Evolutionary conservation across 2,329 filamentous ascomycete genomes (phyloP).

Genomic region (Cercospora citrullina): DNA sequence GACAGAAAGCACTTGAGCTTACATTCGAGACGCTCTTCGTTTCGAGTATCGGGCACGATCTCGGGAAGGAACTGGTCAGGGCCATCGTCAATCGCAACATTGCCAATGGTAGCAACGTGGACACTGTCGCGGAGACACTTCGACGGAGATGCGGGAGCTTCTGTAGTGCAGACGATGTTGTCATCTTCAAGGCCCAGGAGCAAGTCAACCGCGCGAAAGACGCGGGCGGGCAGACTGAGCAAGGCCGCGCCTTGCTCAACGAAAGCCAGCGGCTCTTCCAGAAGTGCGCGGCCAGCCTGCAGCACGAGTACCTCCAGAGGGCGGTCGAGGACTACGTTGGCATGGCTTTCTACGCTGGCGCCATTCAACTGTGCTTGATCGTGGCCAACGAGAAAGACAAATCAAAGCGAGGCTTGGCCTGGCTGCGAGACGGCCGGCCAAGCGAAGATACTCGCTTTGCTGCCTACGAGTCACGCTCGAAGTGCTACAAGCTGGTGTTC

Average conservation of each 20-base stretch:
- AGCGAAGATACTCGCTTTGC: constrained; percentile 66
- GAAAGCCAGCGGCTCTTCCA: constrained; percentile 88
- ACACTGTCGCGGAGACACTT: constrained; percentile 94
- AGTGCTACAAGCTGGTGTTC: constrained; percentile 86
- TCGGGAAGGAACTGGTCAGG: constrained; percentile 93
- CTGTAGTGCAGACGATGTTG: constrained; percentile 94
- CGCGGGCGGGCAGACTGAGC: constrained; percentile 70
- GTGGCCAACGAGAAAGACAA: constrained; percentile 85
- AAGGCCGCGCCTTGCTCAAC: constrained; percentile 75
- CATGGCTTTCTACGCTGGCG: constrained; percentile 85
- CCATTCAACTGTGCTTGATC: constrained; percentile 80
- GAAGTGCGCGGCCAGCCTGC: constrained; percentile 80
- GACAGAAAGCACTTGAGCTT: constrained; percentile 69
- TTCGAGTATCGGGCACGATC: constrained; percentile 73
- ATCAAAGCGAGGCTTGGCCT: constrained; percentile 79
- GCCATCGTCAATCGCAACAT: constrained; percentile 98
- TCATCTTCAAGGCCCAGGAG: constrained; percentile 98
- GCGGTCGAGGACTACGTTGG: constrained; percentile 77
- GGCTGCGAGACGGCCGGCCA: constrained; percentile 82
- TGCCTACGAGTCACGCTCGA: constrained; percentile 69
- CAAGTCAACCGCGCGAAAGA: constrained; percentile 86
- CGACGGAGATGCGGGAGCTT: constrained; percentile 92
- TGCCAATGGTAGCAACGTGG: constrained; percentile 92
- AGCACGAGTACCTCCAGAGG: constrained; percentile 69
- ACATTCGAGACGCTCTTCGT: constrained; percentile 90